phyloP scores from a whole-genome alignment of 176 grass and related monocot species.

The Phragmites australis region DNA sequence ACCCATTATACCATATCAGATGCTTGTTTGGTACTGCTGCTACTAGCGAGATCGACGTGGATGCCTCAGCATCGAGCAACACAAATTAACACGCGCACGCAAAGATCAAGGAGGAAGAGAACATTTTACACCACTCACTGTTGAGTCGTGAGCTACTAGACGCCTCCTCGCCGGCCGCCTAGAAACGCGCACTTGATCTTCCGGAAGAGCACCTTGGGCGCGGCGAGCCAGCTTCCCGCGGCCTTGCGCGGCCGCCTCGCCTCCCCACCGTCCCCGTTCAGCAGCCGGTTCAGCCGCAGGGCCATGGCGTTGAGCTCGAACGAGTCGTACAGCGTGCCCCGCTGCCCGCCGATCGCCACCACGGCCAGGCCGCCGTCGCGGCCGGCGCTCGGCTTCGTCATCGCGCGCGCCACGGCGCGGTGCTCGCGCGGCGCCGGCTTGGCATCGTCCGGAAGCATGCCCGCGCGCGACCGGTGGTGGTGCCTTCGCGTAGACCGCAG shows the following conservation, averaged over 20 bases:
- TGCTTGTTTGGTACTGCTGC: too few relatives aligned
- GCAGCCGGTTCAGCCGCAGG: constrained; percentile 40
- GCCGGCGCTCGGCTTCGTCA: background rate
- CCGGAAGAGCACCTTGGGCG: constrained; percentile 32
- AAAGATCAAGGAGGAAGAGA: background rate
- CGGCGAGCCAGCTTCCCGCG: constrained; percentile 24
- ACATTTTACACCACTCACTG: background rate
- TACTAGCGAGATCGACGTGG: too few relatives aligned
- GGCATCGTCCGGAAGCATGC: constrained; percentile 33
- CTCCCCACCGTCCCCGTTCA: constrained; percentile 26
- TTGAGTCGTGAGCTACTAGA: too few relatives aligned
- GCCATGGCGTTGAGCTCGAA: constrained; percentile 66
- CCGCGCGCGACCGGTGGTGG: background rate
- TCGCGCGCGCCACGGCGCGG: background rate
- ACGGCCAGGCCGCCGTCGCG: background rate
- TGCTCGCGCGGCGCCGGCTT: background rate
- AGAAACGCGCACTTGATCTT: constrained; percentile 40
- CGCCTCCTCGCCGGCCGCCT: constrained; percentile 19
- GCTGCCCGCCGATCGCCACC: background rate
- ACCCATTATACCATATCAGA: too few relatives aligned
- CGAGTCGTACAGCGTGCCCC: constrained; percentile 65
- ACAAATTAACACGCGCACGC: background rate
- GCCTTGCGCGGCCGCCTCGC: constrained; percentile 11
- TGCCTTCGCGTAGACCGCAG: background rate
- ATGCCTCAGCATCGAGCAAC: background rate